Evolutionary conservation across 441 rosid species (phyloP).

Genomic region (Adansonia madagascariensis): DNA sequence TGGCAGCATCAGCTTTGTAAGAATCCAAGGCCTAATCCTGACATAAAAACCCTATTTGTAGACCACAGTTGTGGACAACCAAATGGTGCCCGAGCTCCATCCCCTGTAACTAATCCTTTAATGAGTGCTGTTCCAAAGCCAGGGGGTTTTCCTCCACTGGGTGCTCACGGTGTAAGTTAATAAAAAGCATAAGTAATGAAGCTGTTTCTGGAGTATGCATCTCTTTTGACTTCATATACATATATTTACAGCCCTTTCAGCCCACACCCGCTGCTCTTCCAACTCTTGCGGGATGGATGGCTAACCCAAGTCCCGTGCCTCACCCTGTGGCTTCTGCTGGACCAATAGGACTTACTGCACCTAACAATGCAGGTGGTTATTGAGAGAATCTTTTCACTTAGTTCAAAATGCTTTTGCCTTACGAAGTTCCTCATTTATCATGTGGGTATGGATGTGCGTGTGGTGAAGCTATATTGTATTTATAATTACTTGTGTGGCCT

Average conservation of each 20-base stretch:
- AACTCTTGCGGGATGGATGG: slow-evolving; percentile 86
- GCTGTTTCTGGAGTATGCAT: slow-evolving; percentile 22
- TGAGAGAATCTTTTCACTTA: slow-evolving; percentile 1
- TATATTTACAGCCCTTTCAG: slow-evolving; percentile 67
- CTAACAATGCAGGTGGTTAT: slow-evolving; percentile 64
- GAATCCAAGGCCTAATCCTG: slow-evolving; percentile 81
- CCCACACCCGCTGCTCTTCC: slow-evolving; percentile 67
- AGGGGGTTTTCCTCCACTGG: slow-evolving; percentile 61
- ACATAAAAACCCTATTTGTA: slow-evolving; percentile 78
- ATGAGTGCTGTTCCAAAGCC: slow-evolving; percentile 66
- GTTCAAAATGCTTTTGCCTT: slow-evolving; percentile 21
- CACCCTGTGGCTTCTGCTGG: slow-evolving; percentile 74
- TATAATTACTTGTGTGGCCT: slow-evolving; percentile 2
- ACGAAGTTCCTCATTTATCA: background rate
- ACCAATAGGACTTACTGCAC: slow-evolving; percentile 57
- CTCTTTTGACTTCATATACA: slow-evolving; percentile 19
- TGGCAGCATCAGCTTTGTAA: slow-evolving; percentile 91
- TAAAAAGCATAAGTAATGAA: slow-evolving; percentile 17
- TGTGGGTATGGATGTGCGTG: background rate
- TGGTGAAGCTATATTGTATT: slow-evolving; percentile 16
- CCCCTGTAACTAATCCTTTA: slow-evolving; percentile 78
- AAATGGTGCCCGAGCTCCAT: slow-evolving; percentile 74
- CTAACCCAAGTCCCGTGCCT: slow-evolving; percentile 64
- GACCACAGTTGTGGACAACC: slow-evolving; percentile 77
- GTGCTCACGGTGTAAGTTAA: slow-evolving; percentile 70